Conservation (phyloP, 192 early-diverging fungal species). For the Dispira parvispora region DNA sequence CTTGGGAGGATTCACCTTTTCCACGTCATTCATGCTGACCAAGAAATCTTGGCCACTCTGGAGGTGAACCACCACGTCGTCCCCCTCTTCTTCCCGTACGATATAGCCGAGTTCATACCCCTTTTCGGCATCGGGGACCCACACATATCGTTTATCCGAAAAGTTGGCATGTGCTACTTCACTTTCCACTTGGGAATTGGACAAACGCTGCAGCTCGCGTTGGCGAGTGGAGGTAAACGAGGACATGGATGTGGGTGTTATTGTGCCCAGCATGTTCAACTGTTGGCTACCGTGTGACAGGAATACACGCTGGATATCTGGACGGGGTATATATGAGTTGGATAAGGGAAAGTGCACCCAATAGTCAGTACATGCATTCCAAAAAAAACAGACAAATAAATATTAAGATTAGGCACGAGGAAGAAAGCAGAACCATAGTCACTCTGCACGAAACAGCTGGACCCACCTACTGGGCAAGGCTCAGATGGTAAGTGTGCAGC, state of each 20-base stretch:
- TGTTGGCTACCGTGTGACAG: not conserved
- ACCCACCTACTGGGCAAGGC: too few species aligned
- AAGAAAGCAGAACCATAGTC: too few species aligned
- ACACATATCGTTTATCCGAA: constrained; percentile 93
- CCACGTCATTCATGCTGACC: constrained; percentile 62
- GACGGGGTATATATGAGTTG: not conserved
- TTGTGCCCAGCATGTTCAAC: not conserved
- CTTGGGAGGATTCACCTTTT: constrained; percentile 99
- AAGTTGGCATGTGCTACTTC: constrained; percentile 61
- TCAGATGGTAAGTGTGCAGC: too few species aligned
- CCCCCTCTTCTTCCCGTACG: constrained; percentile 42
- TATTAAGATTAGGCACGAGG: not conserved
- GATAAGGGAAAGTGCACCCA: too few species aligned
- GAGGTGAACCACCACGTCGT: constrained; percentile 55
- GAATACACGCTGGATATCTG: not conserved
- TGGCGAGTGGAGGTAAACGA: constrained; percentile 1
- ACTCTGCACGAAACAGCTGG: too few species aligned
- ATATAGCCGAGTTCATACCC: constrained; percentile 81
- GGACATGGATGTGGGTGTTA: not conserved
- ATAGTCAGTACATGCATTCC: too few species aligned
- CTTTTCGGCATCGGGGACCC: constrained; percentile 83
- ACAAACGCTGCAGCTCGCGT: not conserved
- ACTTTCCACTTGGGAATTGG: constrained; percentile 18
- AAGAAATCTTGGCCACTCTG: constrained; percentile 58
- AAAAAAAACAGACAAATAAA: not conserved